A percentile compares a stretch with the other conserved stretches of the same genome.
phyloP scores from a whole-genome alignment of 306 rosid genomes.

The Arachis hypogaea region DNA sequence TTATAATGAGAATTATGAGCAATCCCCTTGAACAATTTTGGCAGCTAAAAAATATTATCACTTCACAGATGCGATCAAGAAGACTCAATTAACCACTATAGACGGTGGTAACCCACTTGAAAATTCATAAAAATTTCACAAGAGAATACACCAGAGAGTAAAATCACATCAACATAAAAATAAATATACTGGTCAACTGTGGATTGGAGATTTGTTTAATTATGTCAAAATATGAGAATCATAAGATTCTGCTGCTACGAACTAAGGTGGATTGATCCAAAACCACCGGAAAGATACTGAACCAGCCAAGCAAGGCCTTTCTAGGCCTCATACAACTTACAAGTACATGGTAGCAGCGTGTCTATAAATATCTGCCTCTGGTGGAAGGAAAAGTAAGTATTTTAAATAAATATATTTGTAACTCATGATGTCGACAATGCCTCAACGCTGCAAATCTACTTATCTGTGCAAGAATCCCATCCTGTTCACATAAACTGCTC shows the following conservation, averaged over 20 bases:
- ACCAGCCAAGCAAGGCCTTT: constrained; percentile 40
- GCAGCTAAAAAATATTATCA: background rate
- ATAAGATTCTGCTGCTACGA: background rate
- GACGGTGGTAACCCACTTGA: background rate
- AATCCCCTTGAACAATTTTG: too few relatives aligned
- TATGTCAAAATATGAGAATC: constrained; percentile 11
- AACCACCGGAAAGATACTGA: constrained; percentile 36
- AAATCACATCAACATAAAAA: constrained; percentile 17
- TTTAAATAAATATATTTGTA: constrained; percentile 34
- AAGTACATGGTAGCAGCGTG: constrained; percentile 38
- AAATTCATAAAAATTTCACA: constrained; percentile 10
- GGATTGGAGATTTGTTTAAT: constrained; percentile 19
- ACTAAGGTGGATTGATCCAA: constrained; percentile 17
- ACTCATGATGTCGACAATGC: constrained; percentile 28
- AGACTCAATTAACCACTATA: background rate
- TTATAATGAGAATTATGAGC: too few relatives aligned
- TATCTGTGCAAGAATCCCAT: constrained; percentile 31
- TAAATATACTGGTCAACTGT: constrained; percentile 8
- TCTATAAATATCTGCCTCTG: constrained; percentile 40
- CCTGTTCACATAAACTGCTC: constrained; percentile 33
- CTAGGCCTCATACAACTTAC: constrained; percentile 46
- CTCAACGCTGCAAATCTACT: constrained; percentile 42
- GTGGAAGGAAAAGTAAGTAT: constrained; percentile 29
- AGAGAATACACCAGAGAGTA: background rate
- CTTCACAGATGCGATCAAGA: background rate